Percentiles rank a stretch among this genome's conserved stretches.
phyloP scores from a whole-genome alignment of 108 stramenopile species.

The Pseudonitzschia pungens region DNA sequence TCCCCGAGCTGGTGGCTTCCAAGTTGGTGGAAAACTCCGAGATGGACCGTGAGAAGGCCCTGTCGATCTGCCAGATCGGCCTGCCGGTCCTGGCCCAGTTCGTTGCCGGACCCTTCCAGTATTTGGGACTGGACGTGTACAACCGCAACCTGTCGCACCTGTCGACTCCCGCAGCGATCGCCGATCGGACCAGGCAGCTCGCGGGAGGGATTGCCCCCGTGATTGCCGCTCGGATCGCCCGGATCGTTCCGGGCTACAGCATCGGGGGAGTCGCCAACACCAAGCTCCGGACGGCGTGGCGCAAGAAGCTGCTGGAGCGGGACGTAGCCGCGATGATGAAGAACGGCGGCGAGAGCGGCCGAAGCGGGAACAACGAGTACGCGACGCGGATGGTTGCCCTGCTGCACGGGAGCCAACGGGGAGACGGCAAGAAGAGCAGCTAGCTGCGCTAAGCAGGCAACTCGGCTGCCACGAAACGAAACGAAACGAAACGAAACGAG shows the following conservation, averaged over 20 bases:
- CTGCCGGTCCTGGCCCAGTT: slow-evolving; percentile 48
- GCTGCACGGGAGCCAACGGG: neutral
- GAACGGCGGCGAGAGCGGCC: neutral
- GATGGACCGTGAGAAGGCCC: slow-evolving; percentile 27
- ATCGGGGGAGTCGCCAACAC: slow-evolving; percentile 57
- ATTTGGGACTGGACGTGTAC: slow-evolving; percentile 55
- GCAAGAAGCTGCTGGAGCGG: slow-evolving; percentile 20
- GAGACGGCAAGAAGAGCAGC: neutral
- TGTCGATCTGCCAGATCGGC: slow-evolving; percentile 37
- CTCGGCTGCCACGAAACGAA: too few species aligned
- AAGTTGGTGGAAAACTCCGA: neutral
- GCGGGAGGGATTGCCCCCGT: slow-evolving; percentile 31
- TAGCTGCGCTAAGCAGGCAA: too few species aligned
- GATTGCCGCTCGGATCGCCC: slow-evolving; percentile 40
- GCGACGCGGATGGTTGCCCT: slow-evolving; percentile 6
- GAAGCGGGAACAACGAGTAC: neutral
- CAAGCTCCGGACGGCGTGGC: slow-evolving; percentile 23
- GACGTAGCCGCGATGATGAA: slow-evolving; percentile 14
- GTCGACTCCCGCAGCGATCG: neutral
- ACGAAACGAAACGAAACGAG: too few species aligned
- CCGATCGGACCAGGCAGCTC: slow-evolving; percentile 35
- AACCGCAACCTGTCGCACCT: slow-evolving; percentile 40
- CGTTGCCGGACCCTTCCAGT: slow-evolving; percentile 54
- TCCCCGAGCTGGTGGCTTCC: slow-evolving; percentile 45
- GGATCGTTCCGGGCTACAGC: slow-evolving; percentile 61